Conservation (phyloP, 768 basidiomycete genomes). For the Trametes cinnabarina region DNA sequence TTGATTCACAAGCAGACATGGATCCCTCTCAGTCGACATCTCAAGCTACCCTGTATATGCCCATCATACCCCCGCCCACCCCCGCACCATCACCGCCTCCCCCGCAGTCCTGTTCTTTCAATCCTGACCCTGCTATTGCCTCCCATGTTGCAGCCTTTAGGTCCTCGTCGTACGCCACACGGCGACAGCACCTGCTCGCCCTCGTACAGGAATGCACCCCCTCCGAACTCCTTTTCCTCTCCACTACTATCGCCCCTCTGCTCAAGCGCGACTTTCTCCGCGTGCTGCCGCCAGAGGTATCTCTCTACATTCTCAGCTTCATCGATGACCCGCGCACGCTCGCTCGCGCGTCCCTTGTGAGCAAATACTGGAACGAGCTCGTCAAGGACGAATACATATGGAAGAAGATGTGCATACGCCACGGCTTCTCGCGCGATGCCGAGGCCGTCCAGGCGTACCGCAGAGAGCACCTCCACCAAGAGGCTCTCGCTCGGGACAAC, state of each 20-base stretch:
- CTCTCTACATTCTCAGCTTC: constrained; percentile 71
- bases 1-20: neutral
- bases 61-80: constrained; percentile 56
- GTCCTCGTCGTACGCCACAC: constrained; percentile 38
- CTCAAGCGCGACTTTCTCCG: constrained; percentile 61
- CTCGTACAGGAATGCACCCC: constrained; percentile 55
- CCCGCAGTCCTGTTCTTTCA: constrained; percentile 23
- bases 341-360: constrained; percentile 66
- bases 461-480: neutral
- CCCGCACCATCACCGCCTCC: constrained; percentile 58
- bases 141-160: constrained; percentile 28
- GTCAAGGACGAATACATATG: constrained; percentile 77
- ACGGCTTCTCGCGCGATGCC: constrained; percentile 44
- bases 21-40: constrained; percentile 4
- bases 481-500: constrained; percentile 25
- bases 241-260: constrained; percentile 58
- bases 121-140: constrained; percentile 12
- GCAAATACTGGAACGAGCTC: constrained; percentile 66
- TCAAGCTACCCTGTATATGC: constrained; percentile 45
- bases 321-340: constrained; percentile 75
- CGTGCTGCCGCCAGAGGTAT: constrained; percentile 55
- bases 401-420: constrained; percentile 67
- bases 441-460: constrained; percentile 30
- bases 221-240: constrained; percentile 64
- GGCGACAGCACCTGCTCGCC: constrained; percentile 51